These are phyloP conservation scores for Davidsoniella virescens DNA, from an alignment of 2,329 filamentous ascomycete species.

Conservation along the genomic window DNA sequence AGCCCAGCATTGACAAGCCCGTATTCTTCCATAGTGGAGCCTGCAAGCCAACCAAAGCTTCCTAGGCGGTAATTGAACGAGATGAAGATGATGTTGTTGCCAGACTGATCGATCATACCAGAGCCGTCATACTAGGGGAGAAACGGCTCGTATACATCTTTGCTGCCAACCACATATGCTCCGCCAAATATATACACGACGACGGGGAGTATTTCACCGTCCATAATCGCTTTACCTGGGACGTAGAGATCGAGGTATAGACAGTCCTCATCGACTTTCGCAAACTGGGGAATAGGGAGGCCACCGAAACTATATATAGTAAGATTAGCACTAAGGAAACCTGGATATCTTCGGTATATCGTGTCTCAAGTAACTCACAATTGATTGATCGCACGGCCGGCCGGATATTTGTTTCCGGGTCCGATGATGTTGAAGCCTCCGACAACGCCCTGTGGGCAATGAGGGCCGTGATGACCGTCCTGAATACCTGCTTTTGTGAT, in stretches of 20 bases:
- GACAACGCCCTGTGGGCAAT: constrained; percentile 15
- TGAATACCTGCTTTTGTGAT: constrained; percentile 11
- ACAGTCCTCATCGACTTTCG: constrained; percentile 26
- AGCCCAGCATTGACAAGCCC: constrained; percentile 28
- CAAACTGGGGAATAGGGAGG: constrained; percentile 20
- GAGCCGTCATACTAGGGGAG: constrained; percentile 25
- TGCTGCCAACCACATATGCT: constrained; percentile 27
- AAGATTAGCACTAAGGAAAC: not conserved
- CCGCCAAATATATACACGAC: constrained; percentile 31
- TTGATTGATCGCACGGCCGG: constrained; percentile 21
- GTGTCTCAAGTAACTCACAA: constrained; percentile 16
- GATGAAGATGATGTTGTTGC: constrained; percentile 28
- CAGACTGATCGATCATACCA: constrained; percentile 21
- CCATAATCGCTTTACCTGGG: constrained; percentile 25
- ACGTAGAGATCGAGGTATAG: constrained; percentile 34
- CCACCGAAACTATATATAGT: constrained; percentile 17
- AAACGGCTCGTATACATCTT: constrained; percentile 21
- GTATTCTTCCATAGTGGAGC: constrained; percentile 25
- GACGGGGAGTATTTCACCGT: constrained; percentile 25
- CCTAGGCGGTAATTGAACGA: constrained; percentile 33
- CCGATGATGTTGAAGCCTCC: constrained; percentile 20
- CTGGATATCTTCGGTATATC: not conserved
- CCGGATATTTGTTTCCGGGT: constrained; percentile 19
- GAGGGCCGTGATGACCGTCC: constrained; percentile 10
- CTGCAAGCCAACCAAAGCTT: constrained; percentile 31